Conservation (phyloP, 345 rosid species). For the Euphorbia pulcherrima region DNA sequence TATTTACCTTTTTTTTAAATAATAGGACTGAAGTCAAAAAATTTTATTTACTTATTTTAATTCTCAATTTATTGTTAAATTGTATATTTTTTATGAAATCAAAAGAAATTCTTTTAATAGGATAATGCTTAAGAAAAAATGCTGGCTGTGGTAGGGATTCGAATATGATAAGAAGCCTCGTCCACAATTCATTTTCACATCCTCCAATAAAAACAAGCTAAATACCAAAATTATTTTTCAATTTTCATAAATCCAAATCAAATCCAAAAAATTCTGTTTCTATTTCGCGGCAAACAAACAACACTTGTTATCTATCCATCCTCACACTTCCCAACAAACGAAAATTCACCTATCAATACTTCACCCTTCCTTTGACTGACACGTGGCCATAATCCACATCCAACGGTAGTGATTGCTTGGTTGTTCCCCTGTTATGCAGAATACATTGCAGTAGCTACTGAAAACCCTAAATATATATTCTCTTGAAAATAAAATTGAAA, state of each 20-base stretch:
- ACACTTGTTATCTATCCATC: neutral
- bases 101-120: too few relatives aligned
- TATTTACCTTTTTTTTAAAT: too few relatives aligned
- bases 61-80: too few relatives aligned
- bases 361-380: neutral
- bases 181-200: slow-evolving; percentile 12
- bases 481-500: too few relatives aligned
- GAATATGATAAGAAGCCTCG: slow-evolving; percentile 4
- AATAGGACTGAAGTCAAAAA: too few relatives aligned
- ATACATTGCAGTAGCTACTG: too few relatives aligned
- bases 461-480: too few relatives aligned
- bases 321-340: neutral
- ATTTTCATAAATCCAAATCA: neutral
- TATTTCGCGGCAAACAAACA: neutral
- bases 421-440: neutral
- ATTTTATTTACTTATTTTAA: too few relatives aligned
- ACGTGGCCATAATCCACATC: neutral
- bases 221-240: too few relatives aligned
- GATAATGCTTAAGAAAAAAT: neutral
- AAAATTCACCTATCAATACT: neutral
- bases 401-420: neutral
- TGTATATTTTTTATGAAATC: too few relatives aligned
- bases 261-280: too few relatives aligned
- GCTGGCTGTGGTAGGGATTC: neutral
- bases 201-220: neutral